A percentile compares a stretch with the other conserved stretches of the same genome.
Evolutionary conservation across 2,329 filamentous ascomycete species (phyloP).

Genomic region (Colletotrichum eleusines): DNA sequence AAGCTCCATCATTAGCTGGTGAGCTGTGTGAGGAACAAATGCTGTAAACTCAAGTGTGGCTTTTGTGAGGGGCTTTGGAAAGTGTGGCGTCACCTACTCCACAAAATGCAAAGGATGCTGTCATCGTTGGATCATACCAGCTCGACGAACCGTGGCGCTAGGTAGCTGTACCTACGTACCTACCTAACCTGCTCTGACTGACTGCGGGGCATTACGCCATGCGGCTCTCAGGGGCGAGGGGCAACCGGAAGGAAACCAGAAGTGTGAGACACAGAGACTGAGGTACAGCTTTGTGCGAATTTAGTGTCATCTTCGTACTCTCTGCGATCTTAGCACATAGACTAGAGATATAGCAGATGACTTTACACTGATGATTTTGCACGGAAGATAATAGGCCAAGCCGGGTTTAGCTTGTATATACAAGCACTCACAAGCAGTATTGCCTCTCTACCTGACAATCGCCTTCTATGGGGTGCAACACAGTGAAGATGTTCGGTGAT

Average conservation of each 20-base stretch:
- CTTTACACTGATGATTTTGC: no score
- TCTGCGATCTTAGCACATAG: no score
- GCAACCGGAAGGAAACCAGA: neutral
- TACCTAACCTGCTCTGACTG: neutral
- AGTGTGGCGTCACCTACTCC: slow-evolving; percentile 43
- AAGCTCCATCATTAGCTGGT: slow-evolving; percentile 15
- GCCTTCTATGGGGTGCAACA: no score
- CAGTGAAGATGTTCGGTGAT: neutral
- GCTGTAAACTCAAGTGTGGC: neutral
- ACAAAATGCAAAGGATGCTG: slow-evolving; percentile 34
- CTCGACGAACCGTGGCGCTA: slow-evolving; percentile 7
- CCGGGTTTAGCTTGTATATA: no score
- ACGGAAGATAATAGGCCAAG: no score
- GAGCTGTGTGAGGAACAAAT: no score
- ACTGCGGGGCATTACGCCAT: slow-evolving; percentile 41
- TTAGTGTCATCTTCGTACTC: no score
- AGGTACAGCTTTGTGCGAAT: no score
- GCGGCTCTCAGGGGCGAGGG: slow-evolving; percentile 31
- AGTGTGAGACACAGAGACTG: neutral
- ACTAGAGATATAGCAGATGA: no score
- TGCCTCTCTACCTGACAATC: no score
- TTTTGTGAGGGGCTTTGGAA: slow-evolving; percentile 1
- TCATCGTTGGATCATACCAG: slow-evolving; percentile 30
- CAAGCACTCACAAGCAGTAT: no score
- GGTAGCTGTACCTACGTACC: slow-evolving; percentile 2